Conservation (phyloP, 163 green algal genomes). For the Scenedesmus sp. region DNA sequence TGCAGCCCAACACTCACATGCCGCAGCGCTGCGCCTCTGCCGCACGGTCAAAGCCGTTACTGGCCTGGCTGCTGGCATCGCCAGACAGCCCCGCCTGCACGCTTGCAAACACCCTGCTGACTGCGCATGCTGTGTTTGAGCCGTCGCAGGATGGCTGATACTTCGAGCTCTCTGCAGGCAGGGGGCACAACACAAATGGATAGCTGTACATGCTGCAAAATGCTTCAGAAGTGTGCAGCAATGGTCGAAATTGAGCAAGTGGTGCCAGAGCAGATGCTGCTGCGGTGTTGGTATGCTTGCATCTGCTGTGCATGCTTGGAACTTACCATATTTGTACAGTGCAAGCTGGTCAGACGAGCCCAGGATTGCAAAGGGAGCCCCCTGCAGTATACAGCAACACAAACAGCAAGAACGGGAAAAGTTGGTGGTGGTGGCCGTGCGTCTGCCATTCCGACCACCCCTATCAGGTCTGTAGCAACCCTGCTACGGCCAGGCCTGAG, state of each 20-base stretch:
- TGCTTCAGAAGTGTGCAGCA: background rate
- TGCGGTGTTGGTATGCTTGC: background rate
- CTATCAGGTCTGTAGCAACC: background rate
- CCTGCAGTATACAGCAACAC: background rate
- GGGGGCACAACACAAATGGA: background rate
- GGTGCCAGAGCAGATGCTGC: background rate
- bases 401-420: background rate
- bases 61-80: background rate
- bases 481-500: background rate
- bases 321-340: background rate
- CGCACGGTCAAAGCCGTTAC: background rate
- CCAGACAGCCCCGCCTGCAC: background rate
- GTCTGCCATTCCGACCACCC: background rate
- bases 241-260: background rate
- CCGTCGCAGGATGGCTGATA: background rate
- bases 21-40: background rate
- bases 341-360: conserved; percentile 1
- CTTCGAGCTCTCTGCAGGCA: background rate
- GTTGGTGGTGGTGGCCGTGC: too few relatives aligned
- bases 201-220: background rate
- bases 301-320: background rate
- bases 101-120: conserved; percentile 7
- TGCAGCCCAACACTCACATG: background rate
- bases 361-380: background rate
- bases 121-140: background rate